These are phyloP conservation scores for Kwoniella europaea DNA, from an alignment of 768 basidiomycete species.

Conservation along the genomic window DNA sequence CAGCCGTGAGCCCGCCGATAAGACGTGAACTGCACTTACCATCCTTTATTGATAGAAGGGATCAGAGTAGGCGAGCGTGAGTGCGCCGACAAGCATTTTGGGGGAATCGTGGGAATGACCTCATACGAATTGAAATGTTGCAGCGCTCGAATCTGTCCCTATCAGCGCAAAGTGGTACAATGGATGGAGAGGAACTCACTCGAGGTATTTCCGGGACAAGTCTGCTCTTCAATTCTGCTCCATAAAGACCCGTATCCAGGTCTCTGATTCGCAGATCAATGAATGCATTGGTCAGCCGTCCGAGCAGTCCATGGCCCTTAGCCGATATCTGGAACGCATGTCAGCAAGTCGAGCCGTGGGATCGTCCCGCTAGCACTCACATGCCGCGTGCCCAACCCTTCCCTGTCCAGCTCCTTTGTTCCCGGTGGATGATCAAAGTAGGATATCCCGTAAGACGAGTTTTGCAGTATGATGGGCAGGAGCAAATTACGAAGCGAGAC, in stretches of 20 bases:
- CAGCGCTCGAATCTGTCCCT: neutral
- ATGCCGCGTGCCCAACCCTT: too few relatives aligned
- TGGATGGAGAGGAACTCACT: neutral
- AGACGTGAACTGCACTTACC: too few relatives aligned
- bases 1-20: too few relatives aligned
- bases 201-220: neutral
- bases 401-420: too few relatives aligned
- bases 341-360: too few relatives aligned
- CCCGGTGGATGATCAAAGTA: too few relatives aligned
- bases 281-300: too few relatives aligned
- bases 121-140: neutral
- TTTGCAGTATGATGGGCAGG: conserved; percentile 8
- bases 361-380: too few relatives aligned
- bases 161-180: neutral
- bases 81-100: conserved; percentile 11
- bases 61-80: conserved; percentile 3
- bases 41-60: neutral
- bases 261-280: too few relatives aligned
- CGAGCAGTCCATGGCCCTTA: too few relatives aligned
- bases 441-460: conserved; percentile 1
- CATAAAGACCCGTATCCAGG: too few relatives aligned
- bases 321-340: too few relatives aligned
- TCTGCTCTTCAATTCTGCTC: neutral
- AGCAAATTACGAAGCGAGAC: conserved; percentile 6
- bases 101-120: neutral